Percentiles rank a stretch among this genome's conserved stretches.
phyloP scores from a whole-genome alignment of 768 basidiomycete species.

The Epithele typhae region DNA sequence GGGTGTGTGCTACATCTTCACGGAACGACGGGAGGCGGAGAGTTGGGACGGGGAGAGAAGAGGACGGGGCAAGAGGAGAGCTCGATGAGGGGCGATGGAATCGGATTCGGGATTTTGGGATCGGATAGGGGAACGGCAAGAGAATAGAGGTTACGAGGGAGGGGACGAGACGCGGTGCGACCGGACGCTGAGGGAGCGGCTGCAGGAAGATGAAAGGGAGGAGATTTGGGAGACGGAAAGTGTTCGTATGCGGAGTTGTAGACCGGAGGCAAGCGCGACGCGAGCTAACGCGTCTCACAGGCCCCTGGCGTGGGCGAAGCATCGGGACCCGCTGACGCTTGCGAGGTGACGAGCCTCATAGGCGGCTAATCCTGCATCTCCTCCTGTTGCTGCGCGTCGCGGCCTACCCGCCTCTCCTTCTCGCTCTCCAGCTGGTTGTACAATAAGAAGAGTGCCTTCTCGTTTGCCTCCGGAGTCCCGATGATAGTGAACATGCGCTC shows the following conservation, averaged over 20 bases:
- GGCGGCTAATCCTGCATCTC: constrained; percentile 34
- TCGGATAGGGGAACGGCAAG: background rate
- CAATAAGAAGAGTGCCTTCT: constrained; percentile 94
- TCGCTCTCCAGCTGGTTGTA: constrained; percentile 97
- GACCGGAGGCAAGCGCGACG: background rate
- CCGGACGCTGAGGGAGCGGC: background rate
- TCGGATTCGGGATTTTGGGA: constrained; percentile 7
- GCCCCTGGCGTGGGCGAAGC: constrained; percentile 4
- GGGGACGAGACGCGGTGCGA: constrained; percentile 2
- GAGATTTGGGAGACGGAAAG: background rate
- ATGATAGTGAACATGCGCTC: constrained; percentile 99
- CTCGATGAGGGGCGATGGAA: constrained; percentile 9
- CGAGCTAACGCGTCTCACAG: background rate
- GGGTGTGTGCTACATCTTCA: constrained; percentile 10
- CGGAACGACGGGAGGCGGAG: constrained; percentile 5
- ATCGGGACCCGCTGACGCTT: background rate
- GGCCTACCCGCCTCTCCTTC: constrained; percentile 89
- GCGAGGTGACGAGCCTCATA: constrained; percentile 1
- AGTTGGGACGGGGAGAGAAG: too few relatives aligned
- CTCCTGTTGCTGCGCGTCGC: constrained; percentile 76
- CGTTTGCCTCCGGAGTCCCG: constrained; percentile 93
- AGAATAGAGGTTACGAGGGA: background rate
- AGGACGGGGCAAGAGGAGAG: constrained; percentile 1
- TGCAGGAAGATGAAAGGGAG: background rate
- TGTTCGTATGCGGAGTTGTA: background rate